Conservation (phyloP, 2,329 filamentous ascomycete species). For the Bimuria novae-zelandiae region DNA sequence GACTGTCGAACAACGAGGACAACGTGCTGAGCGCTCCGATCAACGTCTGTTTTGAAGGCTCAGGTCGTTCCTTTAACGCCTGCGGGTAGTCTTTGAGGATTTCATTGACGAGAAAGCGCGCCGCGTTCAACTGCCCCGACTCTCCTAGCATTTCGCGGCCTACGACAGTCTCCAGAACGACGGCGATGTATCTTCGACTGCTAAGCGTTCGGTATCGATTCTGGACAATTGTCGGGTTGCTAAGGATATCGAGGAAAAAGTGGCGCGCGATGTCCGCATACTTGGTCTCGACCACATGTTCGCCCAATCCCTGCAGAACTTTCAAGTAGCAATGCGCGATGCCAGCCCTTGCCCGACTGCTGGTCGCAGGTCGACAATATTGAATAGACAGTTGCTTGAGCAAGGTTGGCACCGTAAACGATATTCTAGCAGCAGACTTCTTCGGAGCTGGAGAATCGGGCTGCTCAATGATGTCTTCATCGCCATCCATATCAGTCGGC, state of each 20-base stretch:
- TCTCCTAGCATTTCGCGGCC: slow-evolving; percentile 84
- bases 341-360: slow-evolving; percentile 79
- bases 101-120: slow-evolving; percentile 80
- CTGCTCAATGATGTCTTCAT: slow-evolving; percentile 70
- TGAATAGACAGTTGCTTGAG: slow-evolving; percentile 78
- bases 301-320: slow-evolving; percentile 76
- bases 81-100: slow-evolving; percentile 95
- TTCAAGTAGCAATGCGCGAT: slow-evolving; percentile 87
- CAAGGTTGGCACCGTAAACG: slow-evolving; percentile 76
- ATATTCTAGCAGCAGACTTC: slow-evolving; percentile 71
- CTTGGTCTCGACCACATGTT: slow-evolving; percentile 79
- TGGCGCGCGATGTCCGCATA: slow-evolving; percentile 83
- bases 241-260: slow-evolving; percentile 78
- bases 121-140: slow-evolving; percentile 82
- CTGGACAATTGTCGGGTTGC: slow-evolving; percentile 73
- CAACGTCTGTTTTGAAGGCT: slow-evolving; percentile 85
- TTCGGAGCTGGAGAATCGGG: slow-evolving; percentile 77
- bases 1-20: slow-evolving; percentile 73
- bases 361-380: slow-evolving; percentile 77
- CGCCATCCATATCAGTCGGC: slow-evolving; percentile 66
- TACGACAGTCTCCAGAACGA: slow-evolving; percentile 81
- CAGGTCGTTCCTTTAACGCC: slow-evolving; percentile 80
- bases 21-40: slow-evolving; percentile 79
- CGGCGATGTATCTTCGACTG: slow-evolving; percentile 81
- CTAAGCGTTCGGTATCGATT: slow-evolving; percentile 88